Base-by-base conservation (phyloP, 108 stramenopile genomes). In the Aurantiochytrium sp. region DNA sequence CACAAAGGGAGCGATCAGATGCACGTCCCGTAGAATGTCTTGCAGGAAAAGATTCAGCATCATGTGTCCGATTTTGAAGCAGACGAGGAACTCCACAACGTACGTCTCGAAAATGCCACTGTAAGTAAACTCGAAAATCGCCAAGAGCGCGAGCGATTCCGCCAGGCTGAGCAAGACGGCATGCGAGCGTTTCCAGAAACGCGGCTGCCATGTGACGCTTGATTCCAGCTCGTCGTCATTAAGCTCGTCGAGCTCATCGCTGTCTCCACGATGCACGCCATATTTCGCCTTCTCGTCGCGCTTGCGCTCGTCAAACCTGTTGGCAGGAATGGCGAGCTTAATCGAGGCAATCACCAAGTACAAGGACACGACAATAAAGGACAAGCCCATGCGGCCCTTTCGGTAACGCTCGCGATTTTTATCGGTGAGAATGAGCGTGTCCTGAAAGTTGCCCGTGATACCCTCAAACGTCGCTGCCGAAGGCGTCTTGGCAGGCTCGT, bases 111-210 rank as follows among this genome's bases (percentile, higher is more conserved):
- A 96, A 8, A 55, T 83, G 29, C 91, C 88, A 16, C 95, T 96
- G 91, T 96, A 97, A 25, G 94, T 92, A 87, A 96, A 96, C 87
- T 97, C 96, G 93, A 92, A 72, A n/a, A 73, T 10, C 25, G 71
- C 42, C 45, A 88, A 60, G n/a, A 91, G 18, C 19, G 29, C 45
- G 51, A 88, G 51, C 5, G 57, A 5, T 19, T 43, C 35, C 23
- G 58, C 14, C 12, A 89, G 21, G 5, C 60, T 69, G 5, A 69
- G 5, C 58, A 93, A 90, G 23, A 97, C 19, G 76, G 95, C 91
- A 87, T 95, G 96, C 6, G 95, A 93, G 12, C 96, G 91, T 91
- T 96, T 96, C 93, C 96, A 96, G 12, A 88, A 44, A 29, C 94
- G 88, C 4, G 94, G 94, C 44, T 87, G 89, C 72, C 92, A 94